Base-by-base conservation (phyloP, 2,329 filamentous ascomycete species). In the Fusarium caatingaense region DNA sequence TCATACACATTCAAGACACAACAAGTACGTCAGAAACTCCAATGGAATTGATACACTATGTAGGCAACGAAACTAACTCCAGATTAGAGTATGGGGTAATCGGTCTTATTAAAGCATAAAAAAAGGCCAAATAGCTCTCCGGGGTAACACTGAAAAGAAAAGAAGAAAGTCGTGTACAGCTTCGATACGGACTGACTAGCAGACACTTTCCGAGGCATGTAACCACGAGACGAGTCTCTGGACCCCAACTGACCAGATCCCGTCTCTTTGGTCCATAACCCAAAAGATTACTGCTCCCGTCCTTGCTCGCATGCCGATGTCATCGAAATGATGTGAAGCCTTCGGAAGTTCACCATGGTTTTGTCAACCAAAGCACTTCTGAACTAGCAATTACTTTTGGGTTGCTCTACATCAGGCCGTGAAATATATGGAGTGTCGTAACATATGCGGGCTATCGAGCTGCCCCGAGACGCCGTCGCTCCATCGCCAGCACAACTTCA, bases 61-160 rank as follows among this genome's bases (percentile, higher is more conserved):
- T 71, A 73, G 61, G 56, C 69, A 71, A 74, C 70, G 66, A 75
- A 76, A 74, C 67, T 75, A 78, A 76, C 68, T 74, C 71, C 75
- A 72, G 74, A 76, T 73, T 74, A 70, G 73, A 76, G 72, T 66
- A 66, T 68, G 76, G 76, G 75, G 72, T 76, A 76, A 75, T 74
- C 76, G 75, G 69, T 76, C 74, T 76, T 74, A 81, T 81, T 81
- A 79, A 80, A 79, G 74, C 75, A 72, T 80, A 77, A 71, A 77
- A 79, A 78, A 79, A 76, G 69, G 75, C 76, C 74, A 78, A 76
- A 77, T 71, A 76, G 73, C 73, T 79, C 73, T 76, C 68, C 68
- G 72, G 74, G 75, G 73, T 77, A 76, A 76, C 75, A 80, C 78
- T 80, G 76, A 75, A 78, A 78, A 76, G 71, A 78, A 75, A 79